These are phyloP conservation scores for Forsythia viridissima DNA, from an alignment of 257 asterid species.

Conservation along the genomic window DNA sequence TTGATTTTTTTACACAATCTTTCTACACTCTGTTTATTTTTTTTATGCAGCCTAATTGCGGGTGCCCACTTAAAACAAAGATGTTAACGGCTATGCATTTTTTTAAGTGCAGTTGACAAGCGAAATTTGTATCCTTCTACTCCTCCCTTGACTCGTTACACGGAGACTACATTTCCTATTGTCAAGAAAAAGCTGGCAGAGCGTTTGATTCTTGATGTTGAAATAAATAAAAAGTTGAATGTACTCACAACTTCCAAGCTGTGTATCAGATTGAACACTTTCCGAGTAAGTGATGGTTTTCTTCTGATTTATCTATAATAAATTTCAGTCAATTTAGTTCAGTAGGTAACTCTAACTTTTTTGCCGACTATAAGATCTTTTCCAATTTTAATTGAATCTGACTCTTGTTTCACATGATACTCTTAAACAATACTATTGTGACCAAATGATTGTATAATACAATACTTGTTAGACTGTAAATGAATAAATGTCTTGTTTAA, in stretches of 20 bases:
- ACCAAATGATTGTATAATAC: conserved; percentile 3
- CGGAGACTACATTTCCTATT: conserved; percentile 79
- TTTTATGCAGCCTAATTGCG: conserved; percentile 12
- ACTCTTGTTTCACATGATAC: conserved; percentile 20
- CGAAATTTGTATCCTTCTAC: conserved; percentile 68
- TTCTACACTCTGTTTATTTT: conserved; percentile 9
- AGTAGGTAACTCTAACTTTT: not conserved
- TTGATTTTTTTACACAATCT: not conserved
- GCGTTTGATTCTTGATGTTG: conserved; percentile 55
- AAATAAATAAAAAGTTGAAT: conserved; percentile 58
- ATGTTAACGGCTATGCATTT: conserved; percentile 25
- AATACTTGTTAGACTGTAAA: not conserved
- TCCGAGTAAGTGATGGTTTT: conserved; percentile 59
- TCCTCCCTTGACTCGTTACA: conserved; percentile 94
- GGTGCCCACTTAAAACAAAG: conserved; percentile 14
- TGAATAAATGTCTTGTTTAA: conserved; percentile 4
- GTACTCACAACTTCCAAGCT: conserved; percentile 77
- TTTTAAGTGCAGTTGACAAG: conserved; percentile 68
- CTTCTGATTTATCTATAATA: conserved; percentile 25
- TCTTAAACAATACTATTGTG: not conserved
- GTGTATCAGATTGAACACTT: conserved; percentile 89
- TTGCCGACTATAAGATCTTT: conserved; percentile 10
- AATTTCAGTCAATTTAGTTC: conserved; percentile 4
- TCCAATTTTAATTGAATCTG: conserved; percentile 1
- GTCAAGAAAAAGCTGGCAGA: conserved; percentile 72